These are phyloP conservation scores for Circinella minor DNA, from an alignment of 371 early-diverging fungal species.

Conservation along the genomic window DNA sequence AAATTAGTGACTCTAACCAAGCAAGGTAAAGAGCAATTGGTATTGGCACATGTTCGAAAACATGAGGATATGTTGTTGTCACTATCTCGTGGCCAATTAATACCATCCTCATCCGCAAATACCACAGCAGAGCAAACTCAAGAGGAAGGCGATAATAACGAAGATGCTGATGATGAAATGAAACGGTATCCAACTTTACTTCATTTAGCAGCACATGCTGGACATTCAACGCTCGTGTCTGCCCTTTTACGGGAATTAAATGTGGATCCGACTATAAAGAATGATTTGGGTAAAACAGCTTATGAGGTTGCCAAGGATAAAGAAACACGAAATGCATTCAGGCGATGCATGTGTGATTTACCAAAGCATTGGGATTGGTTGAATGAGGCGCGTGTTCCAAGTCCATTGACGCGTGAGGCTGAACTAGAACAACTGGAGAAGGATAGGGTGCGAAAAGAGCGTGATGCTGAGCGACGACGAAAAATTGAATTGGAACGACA, in stretches of 20 bases:
- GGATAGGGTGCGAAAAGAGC: slow-evolving; percentile 66
- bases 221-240: slow-evolving; percentile 62
- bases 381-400: slow-evolving; percentile 71
- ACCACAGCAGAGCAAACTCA: slow-evolving; percentile 7
- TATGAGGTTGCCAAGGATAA: slow-evolving; percentile 84
- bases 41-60: slow-evolving; percentile 45
- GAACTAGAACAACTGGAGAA: slow-evolving; percentile 67
- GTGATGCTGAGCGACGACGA: slow-evolving; percentile 53
- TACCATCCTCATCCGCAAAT: background rate
- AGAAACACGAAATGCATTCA: slow-evolving; percentile 78
- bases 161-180: slow-evolving; percentile 44
- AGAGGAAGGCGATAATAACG: slow-evolving; percentile 7
- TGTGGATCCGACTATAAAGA: slow-evolving; percentile 80
- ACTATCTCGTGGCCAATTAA: slow-evolving; percentile 13
- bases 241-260: slow-evolving; percentile 67
- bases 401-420: slow-evolving; percentile 78
- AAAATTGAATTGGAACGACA: slow-evolving; percentile 33
- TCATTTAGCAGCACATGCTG: slow-evolving; percentile 67
- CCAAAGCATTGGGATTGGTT: slow-evolving; percentile 75
- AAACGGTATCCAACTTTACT: slow-evolving; percentile 68
- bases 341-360: slow-evolving; percentile 68
- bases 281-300: slow-evolving; percentile 67
- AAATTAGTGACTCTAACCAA: slow-evolving; percentile 53
- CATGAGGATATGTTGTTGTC: slow-evolving; percentile 16
- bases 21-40: slow-evolving; percentile 60